Evolutionary conservation across 176 grass and related monocot species (phyloP), one percentile per base, ranked within the genome.

Genomic region (Lolium multiflorum): DNA sequence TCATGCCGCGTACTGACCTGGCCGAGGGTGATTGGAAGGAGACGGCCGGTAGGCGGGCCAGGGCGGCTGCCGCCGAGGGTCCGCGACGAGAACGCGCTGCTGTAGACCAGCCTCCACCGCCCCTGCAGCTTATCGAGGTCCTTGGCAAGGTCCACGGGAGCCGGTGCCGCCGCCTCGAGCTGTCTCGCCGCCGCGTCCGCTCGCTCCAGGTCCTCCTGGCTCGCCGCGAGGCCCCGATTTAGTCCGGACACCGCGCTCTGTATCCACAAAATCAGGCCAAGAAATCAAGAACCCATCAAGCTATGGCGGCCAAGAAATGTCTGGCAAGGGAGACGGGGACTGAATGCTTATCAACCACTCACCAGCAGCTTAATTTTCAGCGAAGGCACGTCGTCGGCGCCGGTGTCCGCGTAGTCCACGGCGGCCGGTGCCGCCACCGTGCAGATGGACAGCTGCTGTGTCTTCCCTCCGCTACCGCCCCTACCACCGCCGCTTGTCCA

Each of bases 51-150:
- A 12, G 96, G 91, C 47, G 91, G 96, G 50, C 96, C 96, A 6
- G 96, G 96, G 1, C 96, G 91, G 88, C 93, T 98, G 47, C 96
- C 96, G 63, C 96, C 96, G 3, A 98, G 81, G 18, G 91, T 92
- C 77, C 91, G 80, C 66, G 91, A 94, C 24, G 96, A 98, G 91
- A 94, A 98, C n/a, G 78, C 96, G 83, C 93, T 98, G 88, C 96
- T 98, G 77, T 94, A 98, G 28, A 98, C 86, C 11, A 98, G 83
- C 48, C 84, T 91, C 96, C 96, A 98, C 86, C 93, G 87, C 2
- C 96, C 96, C 85, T 98, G 93, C 44, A 98, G 88, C 87, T 79
- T 91, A 80, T 98, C 96, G 6, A 94, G 35, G 77, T 91, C 85
- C 65, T 48, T 59, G 17, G 20, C 58, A 6, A 98, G 88, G 89